Evolutionary conservation across 345 rosid species (phyloP).

Genomic region (Eucalyptus sideroxylon): DNA sequence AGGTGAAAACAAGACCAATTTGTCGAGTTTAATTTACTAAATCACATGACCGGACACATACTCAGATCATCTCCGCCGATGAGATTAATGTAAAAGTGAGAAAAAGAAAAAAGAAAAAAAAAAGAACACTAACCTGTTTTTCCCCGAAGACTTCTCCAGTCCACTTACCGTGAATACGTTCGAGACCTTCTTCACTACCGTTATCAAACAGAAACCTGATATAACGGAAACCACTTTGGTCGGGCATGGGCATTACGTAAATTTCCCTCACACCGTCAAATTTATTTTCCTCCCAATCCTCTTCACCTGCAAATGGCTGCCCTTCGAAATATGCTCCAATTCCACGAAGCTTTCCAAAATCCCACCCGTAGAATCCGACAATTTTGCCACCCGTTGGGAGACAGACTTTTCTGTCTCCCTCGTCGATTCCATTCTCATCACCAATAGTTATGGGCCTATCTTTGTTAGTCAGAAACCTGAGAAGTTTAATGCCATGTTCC

Average conservation of each 20-base stretch:
- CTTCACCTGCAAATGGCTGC: background rate
- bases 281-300: background rate
- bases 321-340: background rate
- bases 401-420: too few relatives aligned
- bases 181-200: rapidly evolving
- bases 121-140: background rate
- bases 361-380: background rate
- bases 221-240: background rate
- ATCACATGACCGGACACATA: background rate
- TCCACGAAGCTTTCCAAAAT: background rate
- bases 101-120: rapidly evolving
- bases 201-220: background rate
- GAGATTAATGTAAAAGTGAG: background rate
- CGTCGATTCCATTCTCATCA: rapidly evolving
- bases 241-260: background rate
- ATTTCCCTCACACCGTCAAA: background rate
- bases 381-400: background rate
- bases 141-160: too few relatives aligned
- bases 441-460: background rate
- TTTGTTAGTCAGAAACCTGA: background rate
- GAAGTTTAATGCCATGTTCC: background rate
- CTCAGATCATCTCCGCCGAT: rapidly evolving
- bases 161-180: rapidly evolving
- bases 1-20: rapidly evolving
- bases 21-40: background rate